Base-by-base conservation (phyloP, 179 eudicot species). In the Sideroxylon spinosum region DNA sequence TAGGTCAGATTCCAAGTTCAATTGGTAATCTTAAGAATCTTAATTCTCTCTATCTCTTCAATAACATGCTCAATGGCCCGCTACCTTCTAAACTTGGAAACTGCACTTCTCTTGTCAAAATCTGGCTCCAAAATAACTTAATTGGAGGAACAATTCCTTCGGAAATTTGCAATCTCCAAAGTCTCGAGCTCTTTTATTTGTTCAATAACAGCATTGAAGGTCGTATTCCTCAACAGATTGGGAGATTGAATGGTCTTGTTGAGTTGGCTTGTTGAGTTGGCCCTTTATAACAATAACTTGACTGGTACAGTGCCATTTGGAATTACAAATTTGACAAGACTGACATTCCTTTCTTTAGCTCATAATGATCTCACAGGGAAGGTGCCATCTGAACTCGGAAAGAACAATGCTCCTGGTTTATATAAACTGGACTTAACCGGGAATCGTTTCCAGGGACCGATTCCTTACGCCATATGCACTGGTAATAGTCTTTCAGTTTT, bases 371-470 rank as follows among this genome's bases (percentile, higher is more conserved):
- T 79, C 4, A 50, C 55, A 14, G 82, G 82, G 55, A 44, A 29
- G 65, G 59, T 79, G 11, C 82, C 82, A 17, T 75, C 75, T 29
- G 75, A 75, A 5, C 78, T 80, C 57, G 82, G 82, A 17, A 80
- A 77, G 22, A 68, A 46, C 1, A 64, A 64, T 55, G 17, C 11
- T 19, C 68, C 69, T 20, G 68, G 74, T 23, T 74, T 80, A 46
- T 7, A 9, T 32, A 57, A 12, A 55, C 8, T 80, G 55, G 78
- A 74, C 20, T 68, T 80, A 19, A 65, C 71, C 7, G 60, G 69
- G 37, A 75, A 80, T 68, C 26, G 16, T 0, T 61, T 80, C n/a
- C 20, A 12, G 9, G 78, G 79, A 68, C 52, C 55, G 60, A 80
- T 80, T 75, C 82, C 82, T 44, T 37, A 59, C n/a, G 67, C 63